Base-by-base conservation (phyloP, 1,284 basidiomycete species). In the Tetrapyrgos nigripes region DNA sequence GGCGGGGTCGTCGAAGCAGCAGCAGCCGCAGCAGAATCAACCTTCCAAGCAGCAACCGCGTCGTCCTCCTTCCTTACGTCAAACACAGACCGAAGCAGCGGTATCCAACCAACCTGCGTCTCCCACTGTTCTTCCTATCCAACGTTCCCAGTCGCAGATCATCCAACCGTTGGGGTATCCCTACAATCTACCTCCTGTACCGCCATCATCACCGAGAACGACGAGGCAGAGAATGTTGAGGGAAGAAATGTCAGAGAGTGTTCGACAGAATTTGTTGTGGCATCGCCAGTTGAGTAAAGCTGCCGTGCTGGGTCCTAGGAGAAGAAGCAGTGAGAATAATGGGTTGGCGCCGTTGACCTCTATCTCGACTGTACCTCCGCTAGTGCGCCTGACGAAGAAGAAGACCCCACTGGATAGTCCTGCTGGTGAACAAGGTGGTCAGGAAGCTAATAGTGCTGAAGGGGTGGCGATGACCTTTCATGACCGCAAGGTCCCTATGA, bases 201-300 rank as follows among this genome's bases (percentile, higher is more conserved):
- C 86, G 27, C 91, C 93, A 0, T 89, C 90, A 65, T 92, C 93
- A 1, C 94, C 94, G 1, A 85, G 91, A 28, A 94, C 94, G 35
- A 95, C 92, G 17, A 83, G 94, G 4, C 81, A 91, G 50, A 84
- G 87, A 66, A 96, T 96, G 92, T 80, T 96, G 51, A 81, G 87
- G 58, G 89, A 88, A 23, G 94, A 97, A 74, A 79, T 97, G 69
- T 91, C 91, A 48, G 94, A 96, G 76, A 91, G 88, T 61, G 75
- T 97, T 60, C 80, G 94, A 21, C 79, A 90, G 50, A 93, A 96
- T 66, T 69, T 97, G 64, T 75, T 96, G 4, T 95, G 94, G 93
- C 92, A 94, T 69, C 83, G 94, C 11, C 87, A 89, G 66, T 81
- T 88, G 46, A 86, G 81, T 73, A 83, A 83, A 63, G 78, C 78